phyloP scores from a whole-genome alignment of 179 eudicot species.

The Silene noctiflora region DNA sequence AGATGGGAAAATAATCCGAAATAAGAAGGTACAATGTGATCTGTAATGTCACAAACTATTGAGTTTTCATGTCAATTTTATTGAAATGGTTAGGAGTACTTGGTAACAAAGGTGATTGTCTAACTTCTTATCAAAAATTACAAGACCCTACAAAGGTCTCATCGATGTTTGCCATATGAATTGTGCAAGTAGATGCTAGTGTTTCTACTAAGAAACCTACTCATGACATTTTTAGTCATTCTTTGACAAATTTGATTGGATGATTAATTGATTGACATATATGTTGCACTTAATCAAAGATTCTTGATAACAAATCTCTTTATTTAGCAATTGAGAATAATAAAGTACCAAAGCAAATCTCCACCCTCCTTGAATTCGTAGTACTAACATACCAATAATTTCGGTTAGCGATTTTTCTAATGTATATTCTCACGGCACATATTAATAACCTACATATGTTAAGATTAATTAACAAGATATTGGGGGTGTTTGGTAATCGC shows the following conservation, averaged over 20 bases:
- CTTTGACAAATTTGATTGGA: conserved; percentile 20
- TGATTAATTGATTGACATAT: background rate
- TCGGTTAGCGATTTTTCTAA: too few relatives aligned
- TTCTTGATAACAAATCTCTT: background rate
- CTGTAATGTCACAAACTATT: background rate
- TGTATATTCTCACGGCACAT: too few relatives aligned
- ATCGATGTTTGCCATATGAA: conserved; percentile 31
- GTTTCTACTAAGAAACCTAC: conserved; percentile 11
- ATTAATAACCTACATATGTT: too few relatives aligned
- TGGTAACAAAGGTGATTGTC: conserved; percentile 6
- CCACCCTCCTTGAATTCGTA: too few relatives aligned
- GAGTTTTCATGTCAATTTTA: conserved; percentile 12
- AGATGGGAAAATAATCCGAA: background rate
- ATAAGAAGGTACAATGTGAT: too few relatives aligned
- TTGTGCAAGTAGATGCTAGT: background rate
- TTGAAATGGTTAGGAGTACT: conserved; percentile 19
- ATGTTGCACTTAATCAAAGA: background rate
- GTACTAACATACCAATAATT: too few relatives aligned
- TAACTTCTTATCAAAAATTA: conserved; percentile 17
- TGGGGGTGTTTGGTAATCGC: too few relatives aligned
- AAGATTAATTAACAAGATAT: too few relatives aligned
- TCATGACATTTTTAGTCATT: background rate
- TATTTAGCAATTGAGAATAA: too few relatives aligned
- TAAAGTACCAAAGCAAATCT: too few relatives aligned
- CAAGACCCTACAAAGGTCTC: conserved; percentile 26